Conservation (phyloP, 1,284 basidiomycete genomes). For the Wallemia mellicola region DNA sequence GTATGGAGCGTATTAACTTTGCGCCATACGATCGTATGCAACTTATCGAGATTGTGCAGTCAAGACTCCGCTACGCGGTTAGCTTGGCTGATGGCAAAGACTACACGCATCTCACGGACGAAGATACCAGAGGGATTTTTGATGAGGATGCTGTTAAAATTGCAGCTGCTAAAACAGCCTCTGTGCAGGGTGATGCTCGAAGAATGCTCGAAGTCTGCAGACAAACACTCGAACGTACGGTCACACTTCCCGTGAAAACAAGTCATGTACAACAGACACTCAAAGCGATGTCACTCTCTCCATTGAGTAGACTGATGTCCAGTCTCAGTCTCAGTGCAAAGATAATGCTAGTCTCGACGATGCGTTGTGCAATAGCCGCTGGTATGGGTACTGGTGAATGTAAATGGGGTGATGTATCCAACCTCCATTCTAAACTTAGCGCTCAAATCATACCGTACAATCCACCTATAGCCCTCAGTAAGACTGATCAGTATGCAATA, state of each 20-base stretch:
- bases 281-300: slow-evolving; percentile 66
- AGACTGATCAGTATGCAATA: not conserved
- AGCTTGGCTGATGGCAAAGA: slow-evolving; percentile 28
- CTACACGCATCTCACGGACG: slow-evolving; percentile 19
- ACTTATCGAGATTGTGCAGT: slow-evolving; percentile 57
- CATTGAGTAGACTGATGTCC: slow-evolving; percentile 48
- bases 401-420: slow-evolving; percentile 38
- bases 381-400: slow-evolving; percentile 47
- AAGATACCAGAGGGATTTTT: slow-evolving; percentile 29
- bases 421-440: slow-evolving; percentile 6
- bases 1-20: slow-evolving; percentile 75
- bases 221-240: slow-evolving; percentile 51
- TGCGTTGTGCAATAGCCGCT: slow-evolving; percentile 50
- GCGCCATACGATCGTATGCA: slow-evolving; percentile 59
- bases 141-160: slow-evolving; percentile 48
- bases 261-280: slow-evolving; percentile 55
- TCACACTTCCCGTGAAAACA: slow-evolving; percentile 25
- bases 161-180: slow-evolving; percentile 68
- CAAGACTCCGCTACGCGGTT: slow-evolving; percentile 13
- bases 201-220: slow-evolving; percentile 78
- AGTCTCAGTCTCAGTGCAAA: slow-evolving; percentile 60
- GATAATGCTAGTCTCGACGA: slow-evolving; percentile 56
- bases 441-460: slow-evolving; percentile 6
- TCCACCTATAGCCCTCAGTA: slow-evolving; percentile 6
- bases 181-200: slow-evolving; percentile 79